These are phyloP conservation scores for Streptanthus diversifolius DNA, from an alignment of 345 rosid species.

Conservation along the genomic window DNA sequence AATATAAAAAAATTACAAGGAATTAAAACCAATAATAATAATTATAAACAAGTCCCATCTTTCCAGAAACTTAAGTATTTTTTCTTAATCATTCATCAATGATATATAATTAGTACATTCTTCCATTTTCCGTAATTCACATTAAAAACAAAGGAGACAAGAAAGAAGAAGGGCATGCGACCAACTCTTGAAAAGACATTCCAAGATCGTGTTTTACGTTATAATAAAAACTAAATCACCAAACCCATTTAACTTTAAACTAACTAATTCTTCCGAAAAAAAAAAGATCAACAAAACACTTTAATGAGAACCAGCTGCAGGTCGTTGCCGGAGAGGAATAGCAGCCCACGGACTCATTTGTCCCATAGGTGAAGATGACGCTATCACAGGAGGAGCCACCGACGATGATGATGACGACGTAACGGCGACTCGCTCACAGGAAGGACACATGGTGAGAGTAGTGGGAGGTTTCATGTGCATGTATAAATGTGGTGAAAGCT, in stretches of 20 bases:
- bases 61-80: not conserved
- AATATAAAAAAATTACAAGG: not conserved
- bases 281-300: not conserved
- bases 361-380: slow-evolving; percentile 33
- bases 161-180: not conserved
- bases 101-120: not conserved
- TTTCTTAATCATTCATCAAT: slow-evolving; percentile 2
- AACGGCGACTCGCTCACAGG: slow-evolving; percentile 68
- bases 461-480: slow-evolving; percentile 92
- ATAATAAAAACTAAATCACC: not conserved
- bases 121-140: not conserved
- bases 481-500: slow-evolving; percentile 77
- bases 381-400: slow-evolving; percentile 27
- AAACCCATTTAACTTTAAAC: not conserved
- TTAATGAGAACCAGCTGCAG: slow-evolving; percentile 36
- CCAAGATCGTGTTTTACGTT: slow-evolving; percentile 5
- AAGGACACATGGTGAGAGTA: slow-evolving; percentile 86
- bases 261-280: not conserved
- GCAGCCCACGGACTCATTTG: slow-evolving; percentile 53
- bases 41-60: not conserved
- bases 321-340: slow-evolving; percentile 38
- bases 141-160: slow-evolving; percentile 9
- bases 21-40: not conserved
- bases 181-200: not conserved
- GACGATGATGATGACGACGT: slow-evolving; percentile 42